Conservation (phyloP, 352 stramenopile species). For the Pythium brachiatum region DNA sequence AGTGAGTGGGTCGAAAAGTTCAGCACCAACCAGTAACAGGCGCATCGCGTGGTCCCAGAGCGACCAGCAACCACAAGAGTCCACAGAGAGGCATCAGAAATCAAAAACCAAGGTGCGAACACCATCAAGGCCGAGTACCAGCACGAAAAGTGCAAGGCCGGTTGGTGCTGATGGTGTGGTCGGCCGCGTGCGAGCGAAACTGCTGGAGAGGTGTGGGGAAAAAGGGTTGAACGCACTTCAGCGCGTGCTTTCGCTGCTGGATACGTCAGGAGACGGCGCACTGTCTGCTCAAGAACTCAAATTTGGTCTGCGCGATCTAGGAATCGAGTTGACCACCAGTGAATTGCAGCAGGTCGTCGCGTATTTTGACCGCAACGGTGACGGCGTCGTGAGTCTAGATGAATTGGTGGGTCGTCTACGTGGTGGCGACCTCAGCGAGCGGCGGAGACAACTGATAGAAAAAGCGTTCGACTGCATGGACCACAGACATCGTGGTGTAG, state of each 20-base stretch:
- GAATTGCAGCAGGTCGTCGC: slow-evolving; percentile 41
- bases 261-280: slow-evolving; percentile 36
- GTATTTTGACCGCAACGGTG: slow-evolving; percentile 45
- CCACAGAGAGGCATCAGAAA: not conserved
- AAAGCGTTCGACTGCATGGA: slow-evolving; percentile 66
- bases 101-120: not conserved
- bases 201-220: slow-evolving; percentile 35
- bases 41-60: not conserved
- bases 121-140: not conserved
- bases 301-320: slow-evolving; percentile 52
- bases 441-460: slow-evolving; percentile 41
- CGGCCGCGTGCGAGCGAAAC: slow-evolving; percentile 30
- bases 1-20: not conserved
- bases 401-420: slow-evolving; percentile 55
- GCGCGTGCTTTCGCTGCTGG: slow-evolving; percentile 40
- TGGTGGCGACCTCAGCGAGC: slow-evolving; percentile 26
- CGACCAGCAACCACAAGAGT: not conserved
- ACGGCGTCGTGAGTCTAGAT: slow-evolving; percentile 47
- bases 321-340: slow-evolving; percentile 37
- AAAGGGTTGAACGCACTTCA: slow-evolving; percentile 52
- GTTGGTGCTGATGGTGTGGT: slow-evolving; percentile 8
- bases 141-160: not conserved
- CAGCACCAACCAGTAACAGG: not conserved
- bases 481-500: slow-evolving; percentile 23
- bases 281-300: slow-evolving; percentile 59